Evolutionary conservation across 2,329 filamentous ascomycete species (phyloP), one percentile per base, ranked within the genome.

Genomic region (Fonsecaea pedrosoi): DNA sequence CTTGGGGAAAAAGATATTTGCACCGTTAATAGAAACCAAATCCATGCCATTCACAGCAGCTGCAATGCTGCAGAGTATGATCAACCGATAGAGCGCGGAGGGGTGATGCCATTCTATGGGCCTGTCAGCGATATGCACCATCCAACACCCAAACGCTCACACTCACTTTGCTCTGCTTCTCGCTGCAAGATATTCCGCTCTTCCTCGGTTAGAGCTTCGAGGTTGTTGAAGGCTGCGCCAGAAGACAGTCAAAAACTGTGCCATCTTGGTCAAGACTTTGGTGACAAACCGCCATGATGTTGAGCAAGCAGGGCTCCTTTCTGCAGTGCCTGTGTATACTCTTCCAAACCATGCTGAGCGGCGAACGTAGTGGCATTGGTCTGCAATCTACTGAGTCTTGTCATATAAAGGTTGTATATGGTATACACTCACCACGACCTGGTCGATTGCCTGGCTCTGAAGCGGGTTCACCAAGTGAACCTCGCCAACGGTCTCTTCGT

Each of bases 31-130:
- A 40, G 78, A 80, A 0, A 82, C 83, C 62, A 84, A 80, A 65
- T 84, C 82, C 82, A 83, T 83, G 8, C 80, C 82, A 76, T 82
- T 86, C 9, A 86, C 83, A 5, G 83, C 83, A 2, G 85, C 84
- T 2, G 83, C 83, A 37, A 86, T 77, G 2, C 83, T 83, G 73
- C 83, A 84, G 75, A 65, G 72, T 78, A 77, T 65, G 25, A 80
- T 77, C 42, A 80, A 70, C 65, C 80, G 83, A 73, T 84, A 86
- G 1, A 85, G 74, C 54, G 77, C 71, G 76, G 76, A 81, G 3
- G 83, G 82, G 55, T 83, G 81, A 7, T 77, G 76, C 83, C 84
- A 86, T 55, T 45, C 13, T 45, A 45, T 18, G 81, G 79, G 65
- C 84, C 80, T 0, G 79, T 82, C 8, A 78, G 75, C 69, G 15